A percentile compares a stretch with the other conserved stretches of the same genome.
phyloP scores from a whole-genome alignment of 805 yeast genomes.

The Starmerella tilneyi region DNA sequence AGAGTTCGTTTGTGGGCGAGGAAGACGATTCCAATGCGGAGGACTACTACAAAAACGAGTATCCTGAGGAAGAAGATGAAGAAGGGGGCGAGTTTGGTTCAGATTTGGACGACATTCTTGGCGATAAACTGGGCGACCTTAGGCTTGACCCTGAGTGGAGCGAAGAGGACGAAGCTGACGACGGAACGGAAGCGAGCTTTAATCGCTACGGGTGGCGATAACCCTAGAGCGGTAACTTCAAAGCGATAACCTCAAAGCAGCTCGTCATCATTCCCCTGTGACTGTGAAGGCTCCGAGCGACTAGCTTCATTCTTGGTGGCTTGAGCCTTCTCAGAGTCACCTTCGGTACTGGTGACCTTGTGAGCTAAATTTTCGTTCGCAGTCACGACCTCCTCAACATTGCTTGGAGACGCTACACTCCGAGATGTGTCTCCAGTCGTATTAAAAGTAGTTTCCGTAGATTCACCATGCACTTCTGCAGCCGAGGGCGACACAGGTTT shows the following conservation, averaged over 20 bases:
- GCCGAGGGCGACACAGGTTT: not conserved
- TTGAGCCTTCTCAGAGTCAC: not conserved
- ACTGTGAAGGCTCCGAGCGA: too few species aligned
- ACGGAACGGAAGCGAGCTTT: not conserved
- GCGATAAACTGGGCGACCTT: slow-evolving; percentile 17
- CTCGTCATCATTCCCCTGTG: slow-evolving; percentile 3
- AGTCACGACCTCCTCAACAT: not conserved
- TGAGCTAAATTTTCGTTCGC: not conserved
- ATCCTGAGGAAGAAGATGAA: slow-evolving; percentile 65
- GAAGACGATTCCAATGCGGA: slow-evolving; percentile 54
- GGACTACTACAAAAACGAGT: slow-evolving; percentile 82
- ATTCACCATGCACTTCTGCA: too few species aligned
- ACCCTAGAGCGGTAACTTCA: too few species aligned
- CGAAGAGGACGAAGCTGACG: slow-evolving; percentile 19
- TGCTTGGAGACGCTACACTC: too few species aligned
- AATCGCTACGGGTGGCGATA: slow-evolving; percentile 15
- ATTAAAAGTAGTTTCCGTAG: too few species aligned
- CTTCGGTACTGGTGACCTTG: not conserved
- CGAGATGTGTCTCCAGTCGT: too few species aligned
- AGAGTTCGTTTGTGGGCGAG: slow-evolving; percentile 28
- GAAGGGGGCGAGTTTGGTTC: slow-evolving; percentile 21
- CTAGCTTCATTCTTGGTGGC: not conserved
- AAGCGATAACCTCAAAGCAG: slow-evolving; percentile 3
- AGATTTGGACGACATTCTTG: slow-evolving; percentile 13
- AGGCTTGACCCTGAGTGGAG: slow-evolving; percentile 22